A percentile compares a stretch with the other conserved stretches of the same genome.
These are phyloP conservation scores for Ulmus americana DNA, from an alignment of 331 rosid genomes.

Conservation along the genomic window DNA sequence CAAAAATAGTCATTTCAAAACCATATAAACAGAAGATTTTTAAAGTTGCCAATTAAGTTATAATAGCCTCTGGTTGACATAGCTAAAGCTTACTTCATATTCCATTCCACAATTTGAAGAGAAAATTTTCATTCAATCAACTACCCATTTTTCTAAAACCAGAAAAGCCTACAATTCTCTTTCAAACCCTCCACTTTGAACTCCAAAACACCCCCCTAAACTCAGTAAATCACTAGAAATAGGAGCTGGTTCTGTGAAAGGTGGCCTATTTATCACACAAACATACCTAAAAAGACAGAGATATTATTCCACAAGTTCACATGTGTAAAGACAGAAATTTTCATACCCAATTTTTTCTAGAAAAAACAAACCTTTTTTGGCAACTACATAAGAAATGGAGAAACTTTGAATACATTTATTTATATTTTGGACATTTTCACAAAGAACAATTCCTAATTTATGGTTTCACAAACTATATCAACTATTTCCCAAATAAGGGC, in stretches of 20 bases:
- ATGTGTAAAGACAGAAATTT: neutral
- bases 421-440: neutral
- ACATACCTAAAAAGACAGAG: too few relatives aligned
- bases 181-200: too few relatives aligned
- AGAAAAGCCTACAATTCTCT: too few relatives aligned
- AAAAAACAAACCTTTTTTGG: too few relatives aligned
- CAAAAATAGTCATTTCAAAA: neutral
- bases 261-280: too few relatives aligned
- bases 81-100: neutral
- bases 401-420: too few relatives aligned
- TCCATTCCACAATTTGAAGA: neutral
- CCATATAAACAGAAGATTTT: neutral
- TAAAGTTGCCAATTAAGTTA: neutral
- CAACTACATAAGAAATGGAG: too few relatives aligned
- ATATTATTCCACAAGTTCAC: too few relatives aligned
- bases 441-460: neutral
- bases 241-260: too few relatives aligned
- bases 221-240: too few relatives aligned
- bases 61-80: too few relatives aligned
- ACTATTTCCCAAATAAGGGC: slow-evolving; percentile 5
- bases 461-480: slow-evolving; percentile 20
- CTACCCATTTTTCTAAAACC: neutral
- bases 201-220: too few relatives aligned
- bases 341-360: neutral
- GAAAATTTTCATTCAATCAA: neutral